phyloP scores from a whole-genome alignment of 2,329 filamentous ascomycete genomes.

The Beauveria caledonica region DNA sequence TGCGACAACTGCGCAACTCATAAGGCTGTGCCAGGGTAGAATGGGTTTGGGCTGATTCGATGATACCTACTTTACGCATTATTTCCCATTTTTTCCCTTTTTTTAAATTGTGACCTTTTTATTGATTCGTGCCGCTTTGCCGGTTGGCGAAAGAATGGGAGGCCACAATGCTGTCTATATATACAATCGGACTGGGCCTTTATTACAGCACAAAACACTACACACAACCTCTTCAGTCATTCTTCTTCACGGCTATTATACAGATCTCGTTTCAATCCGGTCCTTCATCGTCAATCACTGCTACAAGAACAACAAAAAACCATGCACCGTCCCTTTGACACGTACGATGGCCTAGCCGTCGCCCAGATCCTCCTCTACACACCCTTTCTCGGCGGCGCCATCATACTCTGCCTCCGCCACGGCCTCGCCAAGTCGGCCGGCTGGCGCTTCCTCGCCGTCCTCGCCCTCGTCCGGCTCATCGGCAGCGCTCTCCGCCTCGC shows the following conservation, averaged over 20 bases:
- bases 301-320: not conserved
- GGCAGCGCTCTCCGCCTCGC: conserved; percentile 37
- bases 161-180: not conserved
- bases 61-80: not conserved
- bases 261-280: no score
- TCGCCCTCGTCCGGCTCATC: conserved; percentile 50
- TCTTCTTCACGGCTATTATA: not conserved
- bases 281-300: no score
- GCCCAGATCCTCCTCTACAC: conserved; percentile 24
- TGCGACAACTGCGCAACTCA: not conserved
- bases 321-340: conserved; percentile 16
- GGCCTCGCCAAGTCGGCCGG: conserved; percentile 52
- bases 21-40: not conserved
- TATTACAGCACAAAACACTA: not conserved
- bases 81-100: not conserved
- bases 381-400: conserved; percentile 20
- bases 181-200: not conserved
- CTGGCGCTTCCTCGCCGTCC: conserved; percentile 52
- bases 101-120: not conserved
- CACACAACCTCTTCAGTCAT: not conserved
- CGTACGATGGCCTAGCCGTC: conserved; percentile 25
- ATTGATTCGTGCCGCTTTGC: not conserved
- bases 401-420: conserved; percentile 36
- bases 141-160: not conserved
- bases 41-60: not conserved